A percentile compares a stretch with the other conserved stretches of the same genome.
phyloP scores from a whole-genome alignment of 1,284 basidiomycete species.

The Stygiomarasmius scandens region DNA sequence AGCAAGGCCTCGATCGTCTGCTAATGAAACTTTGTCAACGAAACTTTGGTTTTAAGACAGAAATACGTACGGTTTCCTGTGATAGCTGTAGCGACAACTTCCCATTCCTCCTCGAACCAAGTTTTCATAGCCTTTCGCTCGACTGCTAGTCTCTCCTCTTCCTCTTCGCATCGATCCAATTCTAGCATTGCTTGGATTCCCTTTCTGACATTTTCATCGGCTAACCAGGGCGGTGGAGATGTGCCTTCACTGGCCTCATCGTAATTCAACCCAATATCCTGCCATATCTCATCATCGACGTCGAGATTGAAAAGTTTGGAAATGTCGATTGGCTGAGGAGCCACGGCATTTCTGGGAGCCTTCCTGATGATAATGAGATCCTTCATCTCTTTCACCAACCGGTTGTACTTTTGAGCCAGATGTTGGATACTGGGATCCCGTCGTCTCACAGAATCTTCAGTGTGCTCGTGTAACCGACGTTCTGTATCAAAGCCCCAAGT shows the following conservation, averaged over 20 bases:
- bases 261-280: neutral
- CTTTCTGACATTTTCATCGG: constrained; percentile 5
- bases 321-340: constrained; percentile 12
- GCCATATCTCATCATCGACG: neutral
- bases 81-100: neutral
- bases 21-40: neutral
- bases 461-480: neutral
- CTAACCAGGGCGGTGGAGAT: constrained; percentile 4
- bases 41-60: neutral
- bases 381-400: neutral
- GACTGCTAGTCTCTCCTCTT: neutral
- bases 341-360: constrained; percentile 18
- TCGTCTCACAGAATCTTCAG: neutral
- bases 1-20: neutral
- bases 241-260: neutral
- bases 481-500: neutral
- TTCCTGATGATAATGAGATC: constrained; percentile 6
- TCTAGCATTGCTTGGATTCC: constrained; percentile 10
- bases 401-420: constrained; percentile 4
- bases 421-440: constrained; percentile 8
- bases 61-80: neutral
- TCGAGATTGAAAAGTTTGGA: neutral
- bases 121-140: neutral
- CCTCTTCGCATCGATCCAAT: neutral
- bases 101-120: constrained; percentile 6